A percentile compares a stretch with the other conserved stretches of the same genome.
These are phyloP conservation scores for Populus tomentosa DNA, from an alignment of 441 rosid species.

Conservation along the genomic window DNA sequence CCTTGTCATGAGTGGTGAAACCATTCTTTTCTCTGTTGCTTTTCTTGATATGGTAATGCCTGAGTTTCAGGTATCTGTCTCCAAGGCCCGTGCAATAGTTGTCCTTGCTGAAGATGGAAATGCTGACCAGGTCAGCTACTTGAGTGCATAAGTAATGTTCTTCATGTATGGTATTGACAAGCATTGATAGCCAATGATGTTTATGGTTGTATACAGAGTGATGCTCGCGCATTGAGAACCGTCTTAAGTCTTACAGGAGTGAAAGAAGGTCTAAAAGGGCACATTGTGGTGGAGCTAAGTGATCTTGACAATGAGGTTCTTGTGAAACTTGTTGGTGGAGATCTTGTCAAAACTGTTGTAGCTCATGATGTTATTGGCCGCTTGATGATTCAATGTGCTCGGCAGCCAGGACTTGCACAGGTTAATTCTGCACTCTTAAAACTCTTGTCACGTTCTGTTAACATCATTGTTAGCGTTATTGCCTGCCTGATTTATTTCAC, in stretches of 20 bases:
- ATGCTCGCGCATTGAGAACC: conserved; percentile 75
- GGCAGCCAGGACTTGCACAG: conserved; percentile 81
- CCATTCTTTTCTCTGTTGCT: not conserved
- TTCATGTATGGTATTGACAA: conserved; percentile 12
- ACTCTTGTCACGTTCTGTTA: not conserved
- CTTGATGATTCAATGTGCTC: conserved; percentile 79
- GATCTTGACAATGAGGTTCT: conserved; percentile 78
- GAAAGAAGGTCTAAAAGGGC: conserved; percentile 70
- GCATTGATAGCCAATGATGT: conserved; percentile 17
- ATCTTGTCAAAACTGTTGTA: conserved; percentile 70
- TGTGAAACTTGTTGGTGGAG: conserved; percentile 78
- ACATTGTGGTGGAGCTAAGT: conserved; percentile 70
- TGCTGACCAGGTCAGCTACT: conserved; percentile 66
- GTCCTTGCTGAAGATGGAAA: conserved; percentile 80
- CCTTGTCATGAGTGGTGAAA: not conserved
- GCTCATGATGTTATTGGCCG: conserved; percentile 84
- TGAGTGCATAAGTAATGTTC: conserved; percentile 13
- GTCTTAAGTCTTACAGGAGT: conserved; percentile 74
- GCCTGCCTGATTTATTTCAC: not conserved
- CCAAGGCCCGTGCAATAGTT: conserved; percentile 67
- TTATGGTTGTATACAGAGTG: conserved; percentile 47
- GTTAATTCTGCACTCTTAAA: conserved; percentile 28
- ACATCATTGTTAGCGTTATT: not conserved
- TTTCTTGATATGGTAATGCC: conserved; percentile 14
- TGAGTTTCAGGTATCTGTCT: conserved; percentile 58